These are phyloP conservation scores for Claviceps purpurea DNA, from an alignment of 2,329 filamentous ascomycete genomes.

Conservation along the genomic window DNA sequence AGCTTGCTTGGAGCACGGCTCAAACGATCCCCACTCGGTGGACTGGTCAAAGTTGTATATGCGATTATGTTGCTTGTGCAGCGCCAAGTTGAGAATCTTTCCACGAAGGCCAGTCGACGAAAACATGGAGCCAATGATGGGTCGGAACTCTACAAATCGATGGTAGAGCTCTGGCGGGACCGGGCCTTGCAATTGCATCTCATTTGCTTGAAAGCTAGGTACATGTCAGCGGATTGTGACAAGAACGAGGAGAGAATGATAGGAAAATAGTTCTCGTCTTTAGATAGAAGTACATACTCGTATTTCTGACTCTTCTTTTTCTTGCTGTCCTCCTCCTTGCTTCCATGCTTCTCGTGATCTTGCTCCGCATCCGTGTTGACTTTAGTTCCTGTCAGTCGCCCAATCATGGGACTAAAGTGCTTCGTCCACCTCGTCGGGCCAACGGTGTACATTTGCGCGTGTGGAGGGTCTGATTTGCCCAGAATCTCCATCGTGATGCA, in stretches of 20 bases:
- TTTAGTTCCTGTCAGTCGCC: constrained; percentile 62
- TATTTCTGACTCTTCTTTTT: constrained; percentile 55
- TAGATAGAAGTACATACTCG: constrained; percentile 38
- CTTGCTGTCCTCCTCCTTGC: constrained; percentile 15
- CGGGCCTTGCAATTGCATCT: constrained; percentile 76
- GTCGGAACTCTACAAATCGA: constrained; percentile 84
- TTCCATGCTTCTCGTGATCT: constrained; percentile 16
- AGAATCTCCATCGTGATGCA: constrained; percentile 66
- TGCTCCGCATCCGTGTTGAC: constrained; percentile 46
- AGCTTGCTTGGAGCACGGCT: constrained; percentile 54
- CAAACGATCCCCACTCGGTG: constrained; percentile 59
- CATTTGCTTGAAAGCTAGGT: constrained; percentile 75
- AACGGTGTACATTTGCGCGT: constrained; percentile 62
- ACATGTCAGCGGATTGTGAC: background rate
- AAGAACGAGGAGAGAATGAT: background rate
- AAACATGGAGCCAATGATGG: constrained; percentile 84
- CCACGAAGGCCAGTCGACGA: constrained; percentile 64
- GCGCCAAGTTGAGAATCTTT: constrained; percentile 64
- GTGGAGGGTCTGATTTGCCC: constrained; percentile 57
- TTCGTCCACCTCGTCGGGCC: constrained; percentile 65
- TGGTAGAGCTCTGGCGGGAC: constrained; percentile 74
- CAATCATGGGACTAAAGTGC: constrained; percentile 82
- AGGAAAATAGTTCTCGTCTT: background rate
- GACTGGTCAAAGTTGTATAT: constrained; percentile 78
- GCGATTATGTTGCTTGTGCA: constrained; percentile 80